Evolutionary conservation across 73 alveolate genomes (phyloP).

Genomic region (Paramecium sonneborni): DNA sequence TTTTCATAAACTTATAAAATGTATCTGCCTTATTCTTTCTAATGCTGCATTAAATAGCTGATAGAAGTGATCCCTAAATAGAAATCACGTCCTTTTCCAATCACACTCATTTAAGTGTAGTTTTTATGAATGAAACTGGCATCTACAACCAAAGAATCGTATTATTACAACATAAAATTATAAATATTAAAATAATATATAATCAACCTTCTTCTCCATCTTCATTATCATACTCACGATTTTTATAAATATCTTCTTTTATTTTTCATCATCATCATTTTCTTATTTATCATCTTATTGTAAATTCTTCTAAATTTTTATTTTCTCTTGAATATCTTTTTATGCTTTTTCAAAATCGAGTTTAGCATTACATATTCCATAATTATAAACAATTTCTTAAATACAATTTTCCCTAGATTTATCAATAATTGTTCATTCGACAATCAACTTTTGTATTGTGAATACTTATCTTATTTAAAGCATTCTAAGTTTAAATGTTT

Average conservation of each 20-base stretch:
- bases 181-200: not conserved
- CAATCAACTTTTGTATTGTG: not conserved
- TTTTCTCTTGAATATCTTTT: no score
- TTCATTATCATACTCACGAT: no score
- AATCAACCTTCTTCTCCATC: not conserved
- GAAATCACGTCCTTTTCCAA: conserved; percentile 38
- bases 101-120: not conserved
- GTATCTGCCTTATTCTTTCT: conserved; percentile 2
- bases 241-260: no score
- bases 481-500: not conserved
- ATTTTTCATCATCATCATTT: no score
- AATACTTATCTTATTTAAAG: not conserved
- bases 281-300: no score
- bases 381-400: not conserved
- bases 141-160: conserved; percentile 35
- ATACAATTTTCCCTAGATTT: not conserved
- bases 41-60: not conserved
- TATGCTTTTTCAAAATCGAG: no score
- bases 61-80: not conserved
- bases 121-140: conserved; percentile 12
- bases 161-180: not conserved
- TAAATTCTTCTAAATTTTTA: no score
- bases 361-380: not conserved
- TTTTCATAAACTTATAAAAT: conserved; percentile 4
- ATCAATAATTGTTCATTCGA: not conserved